Base-by-base conservation (phyloP, 371 early-diverging fungal species). In the Circinella umbellata region DNA sequence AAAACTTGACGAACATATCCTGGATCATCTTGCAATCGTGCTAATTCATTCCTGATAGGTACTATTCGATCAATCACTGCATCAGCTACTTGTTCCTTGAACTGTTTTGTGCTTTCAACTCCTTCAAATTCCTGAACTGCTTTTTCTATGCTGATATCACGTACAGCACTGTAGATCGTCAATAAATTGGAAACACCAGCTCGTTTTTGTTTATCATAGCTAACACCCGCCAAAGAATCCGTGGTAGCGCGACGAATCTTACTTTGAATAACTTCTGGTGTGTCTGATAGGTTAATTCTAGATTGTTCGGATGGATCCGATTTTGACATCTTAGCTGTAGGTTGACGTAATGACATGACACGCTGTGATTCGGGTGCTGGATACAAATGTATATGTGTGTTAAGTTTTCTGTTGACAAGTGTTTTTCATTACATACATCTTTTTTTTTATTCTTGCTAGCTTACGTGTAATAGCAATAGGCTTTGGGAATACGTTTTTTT, bases 251-350 rank as follows among this genome's bases (percentile, higher is more conserved):
- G 83, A 13, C 84, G 83, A 66, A 98, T 90, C 66, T 96, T 96
- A 49, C 69, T 46, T 9, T 77, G 63, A 55, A 98, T 94, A 4
- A 71, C 62, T 11, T 86, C 78, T 2, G 95, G 90, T 0, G 88
- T 63, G 73, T 98, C 98, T 36, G 80, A 77, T 11, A 98, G 68
- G 69, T 90, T 86, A 63, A 98, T 93, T 0, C 95, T 88, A 0
- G 94, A 82, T n/a, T 78, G 70, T 18, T 89, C 91, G 17, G 84
- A 82, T 3, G 87, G 79, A 64, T 94, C 94, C 0, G 94, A 94
- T 75, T 98, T 98, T n/a, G 96, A 95, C 98, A 98, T 98, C 76
- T 98, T 98, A 39, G 74, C 69, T 4, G 72, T 73, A 0, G 96
- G 95, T 46, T 91, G 86, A 10, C 89, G 87, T 38, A 98, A 79